phyloP scores from a whole-genome alignment of 208 protist species.

The Trypanosoma boissoni region DNA sequence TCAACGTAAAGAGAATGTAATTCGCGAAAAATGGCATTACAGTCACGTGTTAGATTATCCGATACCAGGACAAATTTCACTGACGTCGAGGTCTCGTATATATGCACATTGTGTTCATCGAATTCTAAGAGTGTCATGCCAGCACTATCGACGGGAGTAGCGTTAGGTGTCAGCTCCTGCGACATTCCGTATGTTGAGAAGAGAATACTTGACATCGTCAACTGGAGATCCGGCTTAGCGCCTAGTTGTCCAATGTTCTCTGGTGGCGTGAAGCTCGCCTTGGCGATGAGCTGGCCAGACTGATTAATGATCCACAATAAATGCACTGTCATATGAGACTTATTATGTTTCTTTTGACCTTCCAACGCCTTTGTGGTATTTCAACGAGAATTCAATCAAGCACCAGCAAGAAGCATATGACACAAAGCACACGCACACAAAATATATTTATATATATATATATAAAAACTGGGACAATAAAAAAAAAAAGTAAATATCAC shows the following conservation, averaged over 20 bases:
- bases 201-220: conserved; percentile 80
- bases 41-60: conserved; percentile 61
- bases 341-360: no score
- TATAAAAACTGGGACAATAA: no score
- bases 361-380: no score
- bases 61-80: conserved; percentile 80
- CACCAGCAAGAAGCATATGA: no score
- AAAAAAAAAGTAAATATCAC: no score
- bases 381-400: no score
- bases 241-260: conserved; percentile 78
- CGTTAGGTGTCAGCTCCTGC: conserved; percentile 81
- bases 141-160: conserved; percentile 71
- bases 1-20: conserved; percentile 72
- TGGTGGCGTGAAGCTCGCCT: conserved; percentile 60
- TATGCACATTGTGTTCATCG: conserved; percentile 84
- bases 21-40: conserved; percentile 53
- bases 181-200: conserved; percentile 87
- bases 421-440: no score
- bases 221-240: conserved; percentile 72
- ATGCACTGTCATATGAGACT: conserved; percentile 72
- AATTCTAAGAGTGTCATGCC: conserved; percentile 83
- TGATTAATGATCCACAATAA: conserved; percentile 87
- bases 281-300: conserved; percentile 81
- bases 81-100: conserved; percentile 76
- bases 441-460: no score